Percentiles rank a stretch among this genome's conserved stretches.
phyloP scores from a whole-genome alignment of 345 rosid genomes.

The Pistacia vera region DNA sequence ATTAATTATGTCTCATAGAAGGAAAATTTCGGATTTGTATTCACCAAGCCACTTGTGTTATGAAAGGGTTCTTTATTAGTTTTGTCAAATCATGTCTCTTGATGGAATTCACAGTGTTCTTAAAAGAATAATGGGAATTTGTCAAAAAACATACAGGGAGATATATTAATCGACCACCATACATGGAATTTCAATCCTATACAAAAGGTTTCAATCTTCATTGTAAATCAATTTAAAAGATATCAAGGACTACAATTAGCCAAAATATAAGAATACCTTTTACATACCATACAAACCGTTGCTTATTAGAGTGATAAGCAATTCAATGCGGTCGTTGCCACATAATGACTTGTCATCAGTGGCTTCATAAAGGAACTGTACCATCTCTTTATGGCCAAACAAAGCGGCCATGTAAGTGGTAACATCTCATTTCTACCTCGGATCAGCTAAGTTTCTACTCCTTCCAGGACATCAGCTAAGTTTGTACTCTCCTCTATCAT shows the following conservation, averaged over 20 bases:
- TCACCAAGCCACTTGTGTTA: background rate
- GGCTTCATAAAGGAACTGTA: slow-evolving; percentile 7
- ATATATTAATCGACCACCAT: background rate
- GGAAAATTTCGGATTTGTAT: background rate
- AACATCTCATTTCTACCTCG: background rate
- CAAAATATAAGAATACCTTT: background rate
- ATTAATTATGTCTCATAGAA: background rate
- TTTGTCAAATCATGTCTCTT: background rate
- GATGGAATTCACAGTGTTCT: background rate
- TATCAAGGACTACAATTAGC: background rate
- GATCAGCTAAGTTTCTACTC: background rate
- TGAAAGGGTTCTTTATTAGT: background rate
- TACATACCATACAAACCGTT: background rate
- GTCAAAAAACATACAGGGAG: background rate
- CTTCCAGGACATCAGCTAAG: background rate
- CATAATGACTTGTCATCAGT: background rate
- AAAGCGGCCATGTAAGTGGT: slow-evolving; percentile 19
- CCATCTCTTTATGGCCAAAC: slow-evolving; percentile 22
- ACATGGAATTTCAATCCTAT: background rate
- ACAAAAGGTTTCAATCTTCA: too few relatives aligned
- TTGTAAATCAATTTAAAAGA: too few relatives aligned
- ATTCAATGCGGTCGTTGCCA: background rate
- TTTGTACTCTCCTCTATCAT: background rate
- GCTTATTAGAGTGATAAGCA: background rate
- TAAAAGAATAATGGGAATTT: background rate